Base-by-base conservation (phyloP, 306 rosid genomes). In the Geum urbanum region DNA sequence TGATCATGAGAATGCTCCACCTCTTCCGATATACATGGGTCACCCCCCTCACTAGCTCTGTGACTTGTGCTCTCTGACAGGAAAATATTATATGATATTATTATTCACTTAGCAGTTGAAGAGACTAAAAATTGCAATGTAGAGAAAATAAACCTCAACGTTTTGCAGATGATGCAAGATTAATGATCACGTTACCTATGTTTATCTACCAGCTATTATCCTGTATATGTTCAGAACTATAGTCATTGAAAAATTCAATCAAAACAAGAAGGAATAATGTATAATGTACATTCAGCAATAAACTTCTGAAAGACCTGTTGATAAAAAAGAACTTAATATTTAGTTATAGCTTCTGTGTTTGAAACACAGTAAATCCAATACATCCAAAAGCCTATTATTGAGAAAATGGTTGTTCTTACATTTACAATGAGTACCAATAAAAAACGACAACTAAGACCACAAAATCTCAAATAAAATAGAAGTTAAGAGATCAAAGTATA, bases 51-150 rank as follows among this genome's bases (percentile, higher is more conserved):
- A 69, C 67, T 77, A 77, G 53, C 78, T 84, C 74, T 85, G 86
- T 70, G 78, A 72, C 84, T 80, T 7, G 89, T 71, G 76, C 84
- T 87, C 79, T 87, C 92, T 87, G 78, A 72, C 73, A 87, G 70
- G 69, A 81, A 60, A 76, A 22, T 40, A 39, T 52, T 41, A 62
- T 20, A 66, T 32, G 4, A 2, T 32, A 32, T 32, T 32, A 32
- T 32, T 53, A 77, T 58, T 77, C 63, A 70, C 69, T 55, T 3
- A 27, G 13, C 57, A 72, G 44, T 63, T 35, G n/a, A 54, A 37
- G 37, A 7, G 16, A 18, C 19, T 52, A 51, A 47, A 48, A 62
- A 14, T 16, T 20, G 18, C 44, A 50, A 73, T 63, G n/a, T 20
- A 47, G 4, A 35, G 46, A 61, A 70, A 8, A 48, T 51, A 37